These are phyloP conservation scores for Eucalyptus rudis DNA, from an alignment of 345 rosid genomes.

Conservation along the genomic window DNA sequence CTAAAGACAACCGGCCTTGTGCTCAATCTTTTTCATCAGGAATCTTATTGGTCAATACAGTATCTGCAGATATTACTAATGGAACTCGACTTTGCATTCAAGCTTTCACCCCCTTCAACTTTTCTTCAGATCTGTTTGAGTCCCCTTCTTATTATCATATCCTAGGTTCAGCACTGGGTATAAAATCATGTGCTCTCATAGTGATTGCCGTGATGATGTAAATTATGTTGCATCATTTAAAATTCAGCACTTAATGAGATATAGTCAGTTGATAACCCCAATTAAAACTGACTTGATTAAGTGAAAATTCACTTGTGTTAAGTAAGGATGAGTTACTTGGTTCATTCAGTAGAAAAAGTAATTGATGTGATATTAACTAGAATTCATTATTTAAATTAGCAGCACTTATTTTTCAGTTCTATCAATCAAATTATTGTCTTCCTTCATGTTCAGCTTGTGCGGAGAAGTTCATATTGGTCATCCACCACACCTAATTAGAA, in stretches of 20 bases:
- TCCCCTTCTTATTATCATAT: neutral
- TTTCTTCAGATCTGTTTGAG: neutral
- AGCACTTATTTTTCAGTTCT: neutral
- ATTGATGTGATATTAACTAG: neutral
- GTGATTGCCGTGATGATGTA: too few species aligned
- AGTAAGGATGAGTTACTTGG: neutral
- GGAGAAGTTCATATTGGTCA: constrained; percentile 40
- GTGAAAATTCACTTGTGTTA: neutral
- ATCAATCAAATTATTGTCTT: neutral
- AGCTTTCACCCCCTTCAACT: neutral
- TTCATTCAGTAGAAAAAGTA: neutral
- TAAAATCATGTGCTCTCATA: neutral
- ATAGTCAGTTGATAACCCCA: neutral
- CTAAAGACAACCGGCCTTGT: neutral
- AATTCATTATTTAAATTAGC: neutral
- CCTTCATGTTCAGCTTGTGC: constrained; percentile 16
- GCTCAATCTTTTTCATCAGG: neutral
- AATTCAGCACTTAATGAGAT: neutral
- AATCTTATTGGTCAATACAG: neutral
- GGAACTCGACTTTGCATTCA: neutral
- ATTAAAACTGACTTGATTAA: neutral
- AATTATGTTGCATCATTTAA: too few species aligned
- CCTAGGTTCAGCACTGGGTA: neutral
- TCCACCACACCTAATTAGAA: constrained; percentile 24
- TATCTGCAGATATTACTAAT: neutral